Evolutionary conservation across 805 yeast species (phyloP).

Genomic region (Wickerhamomyces tratensis): DNA sequence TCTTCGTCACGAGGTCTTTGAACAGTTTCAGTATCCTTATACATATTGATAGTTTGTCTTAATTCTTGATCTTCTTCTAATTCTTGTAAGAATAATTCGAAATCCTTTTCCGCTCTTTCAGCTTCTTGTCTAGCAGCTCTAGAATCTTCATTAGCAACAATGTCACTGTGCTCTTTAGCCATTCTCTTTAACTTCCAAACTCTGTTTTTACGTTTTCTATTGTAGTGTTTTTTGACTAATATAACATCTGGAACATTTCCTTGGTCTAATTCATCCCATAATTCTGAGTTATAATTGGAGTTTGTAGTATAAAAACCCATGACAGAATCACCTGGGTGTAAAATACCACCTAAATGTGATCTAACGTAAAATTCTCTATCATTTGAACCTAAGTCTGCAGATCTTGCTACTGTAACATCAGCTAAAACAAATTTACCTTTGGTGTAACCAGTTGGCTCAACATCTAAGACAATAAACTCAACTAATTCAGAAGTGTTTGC

Average conservation of each 20-base stretch:
- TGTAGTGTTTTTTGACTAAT: constrained; percentile 80
- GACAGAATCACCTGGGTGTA: constrained; percentile 95
- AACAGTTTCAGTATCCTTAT: constrained; percentile 42
- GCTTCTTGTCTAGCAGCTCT: constrained; percentile 81
- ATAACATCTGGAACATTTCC: constrained; percentile 76
- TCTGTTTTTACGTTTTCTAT: constrained; percentile 74
- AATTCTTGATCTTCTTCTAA: constrained; percentile 94
- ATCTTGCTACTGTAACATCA: constrained; percentile 85
- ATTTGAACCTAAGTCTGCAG: constrained; percentile 79
- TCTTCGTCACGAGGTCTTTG: constrained; percentile 13
- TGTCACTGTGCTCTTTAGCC: constrained; percentile 92
- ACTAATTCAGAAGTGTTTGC: constrained; percentile 67
- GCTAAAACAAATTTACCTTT: constrained; percentile 77
- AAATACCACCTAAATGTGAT: constrained; percentile 86
- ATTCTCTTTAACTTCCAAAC: constrained; percentile 91
- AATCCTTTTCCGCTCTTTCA: constrained; percentile 90
- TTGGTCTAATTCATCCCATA: constrained; percentile 62
- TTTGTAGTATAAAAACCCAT: constrained; percentile 84
- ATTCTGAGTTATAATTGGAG: constrained; percentile 80
- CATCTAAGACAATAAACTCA: constrained; percentile 87
- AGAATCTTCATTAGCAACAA: constrained; percentile 61
- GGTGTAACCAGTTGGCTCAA: constrained; percentile 80
- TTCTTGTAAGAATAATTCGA: constrained; percentile 92
- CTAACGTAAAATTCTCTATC: constrained; percentile 77
- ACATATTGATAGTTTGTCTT: constrained; percentile 82